Base-by-base conservation (phyloP, 192 early-diverging fungal species). In the Umbelopsis isabellina region DNA sequence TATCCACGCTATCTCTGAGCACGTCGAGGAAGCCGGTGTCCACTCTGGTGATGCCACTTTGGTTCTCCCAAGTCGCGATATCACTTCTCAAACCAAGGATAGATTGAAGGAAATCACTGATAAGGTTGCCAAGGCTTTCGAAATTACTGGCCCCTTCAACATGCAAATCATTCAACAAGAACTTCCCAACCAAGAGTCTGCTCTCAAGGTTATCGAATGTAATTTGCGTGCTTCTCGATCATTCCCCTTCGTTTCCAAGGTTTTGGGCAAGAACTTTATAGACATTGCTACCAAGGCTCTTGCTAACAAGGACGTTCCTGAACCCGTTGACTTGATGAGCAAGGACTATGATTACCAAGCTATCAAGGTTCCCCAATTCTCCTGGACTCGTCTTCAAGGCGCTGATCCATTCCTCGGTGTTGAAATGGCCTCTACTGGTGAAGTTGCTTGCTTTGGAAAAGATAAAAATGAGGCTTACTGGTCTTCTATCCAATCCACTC, bases 91-190 rank as follows among this genome's bases (percentile, higher is more conserved):
- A 0, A 89, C 87, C 7, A 83, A 89, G 85, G 33, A 69, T 61
- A 82, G 85, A 46, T 80, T 94, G 72, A 91, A 92, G 80, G 82
- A 76, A 2, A 91, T 96, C 72, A 92, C 95, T 20, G 86, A 90
- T 66, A 92, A 95, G 82, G 90, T 99, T 20, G 96, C 93, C 20
- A 81, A 84, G 41, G 94, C 93, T 5, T 95, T 99, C 79, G 87
- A 91, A 66, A 95, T 98, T 80, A 96, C 96, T n/a, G 95, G 97
- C 11, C 96, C 97, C 2, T 99, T 91, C 92, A 99, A 99, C 83
- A 99, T 99, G 92, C 97, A 99, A 82, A 84, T 99, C 67, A 97
- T 99, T 75, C 83, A 85, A 73, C 83, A 84, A 72, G 78, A 80
- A 35, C 53, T 72, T 67, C 79, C 77, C 6, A 53, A 74, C 16